A percentile compares a stretch with the other conserved stretches of the same genome.
phyloP scores from a whole-genome alignment of 345 rosid genomes.

The Citrus cavaleriei region DNA sequence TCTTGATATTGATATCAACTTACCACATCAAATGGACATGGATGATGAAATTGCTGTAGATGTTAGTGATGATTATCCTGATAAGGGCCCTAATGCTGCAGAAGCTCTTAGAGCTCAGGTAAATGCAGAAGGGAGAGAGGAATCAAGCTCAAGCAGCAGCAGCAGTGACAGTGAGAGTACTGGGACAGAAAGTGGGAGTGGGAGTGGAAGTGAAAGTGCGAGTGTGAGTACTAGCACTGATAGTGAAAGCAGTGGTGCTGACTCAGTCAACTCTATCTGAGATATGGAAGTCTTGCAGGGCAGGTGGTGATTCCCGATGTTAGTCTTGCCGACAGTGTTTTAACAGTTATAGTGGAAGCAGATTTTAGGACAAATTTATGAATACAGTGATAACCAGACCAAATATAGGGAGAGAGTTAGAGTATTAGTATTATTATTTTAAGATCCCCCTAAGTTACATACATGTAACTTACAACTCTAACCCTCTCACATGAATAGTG shows the following conservation, averaged over 20 bases:
- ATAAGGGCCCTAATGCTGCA: slow-evolving; percentile 69
- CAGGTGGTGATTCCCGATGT: background rate
- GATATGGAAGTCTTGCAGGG: background rate
- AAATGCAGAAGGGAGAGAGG: slow-evolving; percentile 45
- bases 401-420: background rate
- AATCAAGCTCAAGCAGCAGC: slow-evolving; percentile 47
- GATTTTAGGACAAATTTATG: background rate
- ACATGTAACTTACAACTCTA: too few relatives aligned
- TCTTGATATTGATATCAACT: slow-evolving; percentile 59
- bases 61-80: slow-evolving; percentile 51
- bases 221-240: slow-evolving; percentile 35
- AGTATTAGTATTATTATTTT: background rate
- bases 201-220: slow-evolving; percentile 43
- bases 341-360: background rate
- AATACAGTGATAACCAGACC: background rate
- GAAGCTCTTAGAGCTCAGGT: slow-evolving; percentile 85
- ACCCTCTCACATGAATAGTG: too few relatives aligned
- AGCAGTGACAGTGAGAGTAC: slow-evolving; percentile 58
- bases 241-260: slow-evolving; percentile 36
- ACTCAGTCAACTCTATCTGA: slow-evolving; percentile 35
- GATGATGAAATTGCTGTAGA: slow-evolving; percentile 87
- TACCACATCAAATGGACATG: slow-evolving; percentile 43
- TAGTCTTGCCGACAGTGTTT: slow-evolving; percentile 3
- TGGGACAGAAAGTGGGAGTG: slow-evolving; percentile 36
- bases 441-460: too few relatives aligned